These are phyloP conservation scores for Lactarius trivialis DNA, from an alignment of 768 basidiomycete genomes.

Conservation along the genomic window DNA sequence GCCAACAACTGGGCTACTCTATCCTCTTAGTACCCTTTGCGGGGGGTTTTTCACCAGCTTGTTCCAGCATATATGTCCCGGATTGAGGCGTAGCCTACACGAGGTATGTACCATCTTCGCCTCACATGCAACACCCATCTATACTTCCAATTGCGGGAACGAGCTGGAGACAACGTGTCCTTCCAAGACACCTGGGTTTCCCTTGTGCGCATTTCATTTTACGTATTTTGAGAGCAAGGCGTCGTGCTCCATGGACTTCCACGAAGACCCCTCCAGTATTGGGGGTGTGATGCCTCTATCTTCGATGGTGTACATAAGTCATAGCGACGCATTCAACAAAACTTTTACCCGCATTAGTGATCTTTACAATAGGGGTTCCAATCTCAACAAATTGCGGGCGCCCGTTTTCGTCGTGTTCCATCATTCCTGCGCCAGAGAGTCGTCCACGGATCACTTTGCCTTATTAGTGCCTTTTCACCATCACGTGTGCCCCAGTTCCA, in stretches of 20 bases:
- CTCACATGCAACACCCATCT: not conserved
- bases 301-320: not conserved
- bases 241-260: not conserved
- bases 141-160: not conserved
- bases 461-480: not conserved
- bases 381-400: not conserved
- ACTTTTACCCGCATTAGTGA: not conserved
- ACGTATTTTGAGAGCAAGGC: not conserved
- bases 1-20: not conserved
- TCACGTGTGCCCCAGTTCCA: not conserved
- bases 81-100: not conserved
- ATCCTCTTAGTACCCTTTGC: not conserved
- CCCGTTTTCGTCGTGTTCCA: not conserved
- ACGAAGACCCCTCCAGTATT: not conserved
- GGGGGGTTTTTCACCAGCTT: not conserved
- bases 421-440: not conserved
- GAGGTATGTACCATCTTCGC: not conserved
- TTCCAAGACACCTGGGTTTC: not conserved
- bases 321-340: not conserved
- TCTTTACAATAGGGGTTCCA: not conserved
- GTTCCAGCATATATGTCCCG: not conserved
- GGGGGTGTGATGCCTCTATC: not conserved
- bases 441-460: not conserved
- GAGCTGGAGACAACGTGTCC: conserved; percentile 7
- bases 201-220: not conserved